Evolutionary conservation across 2,329 filamentous ascomycete genomes (phyloP), one percentile per base, ranked within the genome.

Genomic region (Pleurostoma richardsiae): DNA sequence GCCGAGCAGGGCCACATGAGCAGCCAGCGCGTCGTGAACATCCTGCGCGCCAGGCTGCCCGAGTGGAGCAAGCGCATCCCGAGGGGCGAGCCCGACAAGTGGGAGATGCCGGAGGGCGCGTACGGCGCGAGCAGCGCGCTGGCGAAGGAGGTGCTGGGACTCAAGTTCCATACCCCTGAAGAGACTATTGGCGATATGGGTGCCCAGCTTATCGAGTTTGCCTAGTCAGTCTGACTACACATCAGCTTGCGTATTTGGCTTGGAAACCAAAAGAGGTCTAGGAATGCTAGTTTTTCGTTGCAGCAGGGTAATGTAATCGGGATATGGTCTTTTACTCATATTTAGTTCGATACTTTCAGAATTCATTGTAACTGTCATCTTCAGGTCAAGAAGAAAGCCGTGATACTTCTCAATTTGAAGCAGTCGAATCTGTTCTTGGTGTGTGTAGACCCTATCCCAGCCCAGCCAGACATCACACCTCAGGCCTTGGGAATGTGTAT

Each of bases 401-500:
- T 19, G 19, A 19, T 19, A 19, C 19, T 19, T 19, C 19, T 19
- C 19, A 19, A 19, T 19, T 19, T 19, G 19, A 19, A 19, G 19
- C 19, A 19, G 19, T 19, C 19, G 19, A 19, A 19, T 19, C 19
- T 19, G 19, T 19, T 19, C 19, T 19, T 19, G 19, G 19, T 19
- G 19, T 19, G 19, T 19, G 19, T 19, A 19, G 19, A 19, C 19
- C 19, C 19, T 19, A 19, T 19, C 19, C 19, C 19, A 19, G 19
- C 19, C 19, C 19, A 39, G 5, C 19, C 41, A 28, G n/a, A 7
- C 2, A 10, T 29, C 27, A 10, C 10, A 10, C 4, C 8, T 44
- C 27, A 51, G n/a, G 49, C 44, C 56, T 62, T 62, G 10, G 57
- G 48, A 45, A 59, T 61, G 41, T 64, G 59, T 49, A 64, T 48